Percentiles rank a stretch among this genome's conserved stretches.
phyloP scores from a whole-genome alignment of 2,329 filamentous ascomycete species.

The Aspergillus sp. region DNA sequence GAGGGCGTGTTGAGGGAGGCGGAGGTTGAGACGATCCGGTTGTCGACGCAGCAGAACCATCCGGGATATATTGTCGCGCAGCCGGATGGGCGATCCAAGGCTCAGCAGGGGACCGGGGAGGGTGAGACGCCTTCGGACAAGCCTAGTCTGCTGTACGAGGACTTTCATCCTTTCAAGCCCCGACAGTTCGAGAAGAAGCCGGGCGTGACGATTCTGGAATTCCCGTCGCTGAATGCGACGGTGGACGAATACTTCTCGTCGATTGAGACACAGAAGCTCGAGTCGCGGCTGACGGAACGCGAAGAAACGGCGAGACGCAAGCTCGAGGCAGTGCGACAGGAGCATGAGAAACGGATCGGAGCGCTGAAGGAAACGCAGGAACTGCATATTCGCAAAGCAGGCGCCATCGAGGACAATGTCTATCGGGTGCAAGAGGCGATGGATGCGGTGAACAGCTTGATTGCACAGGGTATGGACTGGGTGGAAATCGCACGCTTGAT shows the following conservation, averaged over 20 bases:
- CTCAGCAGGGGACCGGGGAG: constrained; percentile 31
- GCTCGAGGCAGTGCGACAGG: constrained; percentile 76
- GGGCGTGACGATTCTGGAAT: constrained; percentile 67
- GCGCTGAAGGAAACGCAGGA: constrained; percentile 79
- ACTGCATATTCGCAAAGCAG: constrained; percentile 82
- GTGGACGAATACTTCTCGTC: constrained; percentile 98
- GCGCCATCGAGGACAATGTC: constrained; percentile 85
- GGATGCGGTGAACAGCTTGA: constrained; percentile 86
- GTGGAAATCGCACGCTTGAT: constrained; percentile 84
- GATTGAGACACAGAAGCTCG: constrained; percentile 87
- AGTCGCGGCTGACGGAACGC: constrained; percentile 77
- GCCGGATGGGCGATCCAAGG: constrained; percentile 36
- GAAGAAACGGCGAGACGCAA: constrained; percentile 81
- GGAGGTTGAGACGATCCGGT: constrained; percentile 64
- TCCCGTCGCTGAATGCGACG: constrained; percentile 84
- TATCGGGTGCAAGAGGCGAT: constrained; percentile 91
- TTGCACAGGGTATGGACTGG: constrained; percentile 97
- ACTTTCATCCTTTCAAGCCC: constrained; percentile 91
- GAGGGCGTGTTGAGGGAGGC: constrained; percentile 70
- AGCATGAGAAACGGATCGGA: constrained; percentile 82
- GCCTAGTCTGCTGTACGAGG: constrained; percentile 71
- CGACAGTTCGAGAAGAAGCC: constrained; percentile 71
- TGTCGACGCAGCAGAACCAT: constrained; percentile 64
- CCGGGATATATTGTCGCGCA: constrained; percentile 90
- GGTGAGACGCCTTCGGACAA: constrained; percentile 37